Conservation (phyloP, 257 asterid species). For the Lavandula angustifolia region DNA sequence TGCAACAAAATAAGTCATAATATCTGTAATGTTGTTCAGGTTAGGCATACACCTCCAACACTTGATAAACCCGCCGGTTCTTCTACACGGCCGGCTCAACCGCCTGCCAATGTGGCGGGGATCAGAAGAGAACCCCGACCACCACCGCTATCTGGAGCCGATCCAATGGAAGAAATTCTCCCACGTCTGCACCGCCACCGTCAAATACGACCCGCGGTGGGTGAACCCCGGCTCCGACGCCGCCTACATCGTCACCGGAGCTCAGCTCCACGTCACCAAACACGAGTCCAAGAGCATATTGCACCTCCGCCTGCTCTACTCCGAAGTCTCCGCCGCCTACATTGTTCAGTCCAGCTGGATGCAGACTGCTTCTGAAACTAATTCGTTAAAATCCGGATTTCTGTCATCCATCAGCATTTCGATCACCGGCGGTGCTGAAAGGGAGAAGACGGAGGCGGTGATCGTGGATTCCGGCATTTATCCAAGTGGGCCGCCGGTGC, state of each 20-base stretch:
- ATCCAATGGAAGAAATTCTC: slow-evolving; percentile 77
- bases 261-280: slow-evolving; percentile 62
- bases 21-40: slow-evolving; percentile 32
- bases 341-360: slow-evolving; percentile 71
- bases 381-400: slow-evolving; percentile 49
- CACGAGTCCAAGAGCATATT: slow-evolving; percentile 45
- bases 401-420: slow-evolving; percentile 66
- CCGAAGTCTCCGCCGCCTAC: slow-evolving; percentile 44
- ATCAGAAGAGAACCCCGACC: slow-evolving; percentile 50
- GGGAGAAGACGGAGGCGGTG: slow-evolving; percentile 44
- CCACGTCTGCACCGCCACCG: slow-evolving; percentile 73
- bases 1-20: too few species aligned
- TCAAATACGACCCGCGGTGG: slow-evolving; percentile 59
- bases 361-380: slow-evolving; percentile 45
- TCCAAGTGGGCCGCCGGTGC: slow-evolving; percentile 77
- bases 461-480: slow-evolving; percentile 75
- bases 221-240: slow-evolving; percentile 25
- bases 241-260: slow-evolving; percentile 81
- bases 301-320: slow-evolving; percentile 62
- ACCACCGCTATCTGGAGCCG: slow-evolving; percentile 57
- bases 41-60: slow-evolving; percentile 81
- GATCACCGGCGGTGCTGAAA: slow-evolving; percentile 38
- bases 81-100: slow-evolving; percentile 48
- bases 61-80: slow-evolving; percentile 54
- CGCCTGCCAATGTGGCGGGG: slow-evolving; percentile 51